Evolutionary conservation across 2,329 filamentous ascomycete species (phyloP), one percentile per base, ranked within the genome.

Genomic region (Hymenoscyphus infarciens): DNA sequence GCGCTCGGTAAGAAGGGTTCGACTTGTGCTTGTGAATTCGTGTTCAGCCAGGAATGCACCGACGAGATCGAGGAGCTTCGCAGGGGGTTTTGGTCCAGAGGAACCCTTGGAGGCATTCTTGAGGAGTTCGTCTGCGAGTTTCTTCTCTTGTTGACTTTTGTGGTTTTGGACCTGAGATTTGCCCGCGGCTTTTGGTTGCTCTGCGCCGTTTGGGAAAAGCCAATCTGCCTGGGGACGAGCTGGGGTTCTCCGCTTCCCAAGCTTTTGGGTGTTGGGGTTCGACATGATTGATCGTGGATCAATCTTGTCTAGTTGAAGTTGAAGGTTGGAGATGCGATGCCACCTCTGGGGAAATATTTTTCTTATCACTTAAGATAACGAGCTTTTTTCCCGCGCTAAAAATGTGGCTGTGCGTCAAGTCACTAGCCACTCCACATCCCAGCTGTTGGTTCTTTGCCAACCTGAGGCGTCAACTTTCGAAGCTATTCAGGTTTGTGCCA

Each of bases 51-150:
- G 80, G 74, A 92, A 92, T 25, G 77, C 76, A 66, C 85, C 85
- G 70, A 92, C 82, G 16, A 91, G 78, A 64, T 86, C 83, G 72
- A 92, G 78, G 39, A 92, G 78, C 74, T 89, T 82, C 31, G 82
- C 75, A 4, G 88, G 82, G 29, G 84, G 80, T 56, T 74, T 45
- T 61, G 71, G 71, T 10, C 68, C 38, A 45, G 70, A 59, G 19
- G 42, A 63, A 38, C 67, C 66, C 8, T 65, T 68, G 59, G 62
- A 66, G 59, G 63, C 67, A 45, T 66, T 64, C 53, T 68, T 71
- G 52, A 74, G 67, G 29, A 72, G 68, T 57, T 70, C 68, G 56
- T 69, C 65, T 53, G 71, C 71, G 54, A 69, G 35, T 62, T 72
- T 58, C 57, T 73, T 73, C 54, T 72, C 71, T 56, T 72, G 65